Percentiles rank a stretch among this genome's conserved stretches.
Conservation (phyloP, 176 grass and related monocot genomes). For the Puccinellia tenuiflora region DNA sequence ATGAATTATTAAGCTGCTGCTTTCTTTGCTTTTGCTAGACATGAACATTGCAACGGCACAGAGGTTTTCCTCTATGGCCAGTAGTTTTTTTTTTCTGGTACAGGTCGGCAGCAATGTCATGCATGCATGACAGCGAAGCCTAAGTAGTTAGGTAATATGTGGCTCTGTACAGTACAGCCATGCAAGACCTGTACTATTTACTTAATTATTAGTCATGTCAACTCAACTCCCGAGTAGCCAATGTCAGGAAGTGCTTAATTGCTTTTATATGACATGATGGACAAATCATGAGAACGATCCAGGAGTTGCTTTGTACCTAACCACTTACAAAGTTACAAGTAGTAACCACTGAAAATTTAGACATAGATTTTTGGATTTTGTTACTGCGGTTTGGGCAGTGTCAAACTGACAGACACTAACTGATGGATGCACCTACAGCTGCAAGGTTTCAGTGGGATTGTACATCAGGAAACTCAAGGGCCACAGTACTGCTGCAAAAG, state of each 20-base stretch:
- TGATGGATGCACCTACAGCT: neutral
- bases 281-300: conserved; percentile 11
- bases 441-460: conserved; percentile 12
- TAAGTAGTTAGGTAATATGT: conserved; percentile 8
- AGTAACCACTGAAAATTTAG: neutral
- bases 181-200: neutral
- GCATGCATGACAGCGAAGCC: conserved; percentile 26
- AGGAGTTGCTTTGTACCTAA: conserved; percentile 19
- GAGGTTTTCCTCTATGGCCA: conserved; percentile 23
- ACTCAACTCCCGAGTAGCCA: neutral
- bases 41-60: neutral
- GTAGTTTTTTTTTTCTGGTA: neutral
- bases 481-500: conserved; percentile 13
- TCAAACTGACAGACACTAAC: conserved; percentile 9
- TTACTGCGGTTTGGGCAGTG: conserved; percentile 3
- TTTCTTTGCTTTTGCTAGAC: neutral
- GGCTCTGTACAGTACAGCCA: conserved; percentile 9
- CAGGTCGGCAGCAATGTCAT: conserved; percentile 26
- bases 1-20: neutral
- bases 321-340: neutral
- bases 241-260: conserved; percentile 14
- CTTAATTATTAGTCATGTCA: conserved; percentile 24
- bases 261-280: conserved; percentile 4
- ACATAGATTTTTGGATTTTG: neutral
- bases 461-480: neutral